A percentile compares a stretch with the other conserved stretches of the same genome.
These are phyloP conservation scores for Kurtzmaniella fragi DNA, from an alignment of 805 yeast genomes.

Conservation along the genomic window DNA sequence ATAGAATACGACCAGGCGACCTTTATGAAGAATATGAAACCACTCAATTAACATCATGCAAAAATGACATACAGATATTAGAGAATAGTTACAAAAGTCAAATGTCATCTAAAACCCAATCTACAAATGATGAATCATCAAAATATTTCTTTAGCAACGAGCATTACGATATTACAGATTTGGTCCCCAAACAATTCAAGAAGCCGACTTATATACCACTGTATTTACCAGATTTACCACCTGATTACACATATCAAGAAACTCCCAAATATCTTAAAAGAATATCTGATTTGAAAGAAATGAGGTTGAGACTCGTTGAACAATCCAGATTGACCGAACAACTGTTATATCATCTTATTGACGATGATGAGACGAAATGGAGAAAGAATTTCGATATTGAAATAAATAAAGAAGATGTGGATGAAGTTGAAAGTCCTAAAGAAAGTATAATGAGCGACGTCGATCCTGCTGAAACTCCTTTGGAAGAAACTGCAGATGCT, in stretches of 20 bases:
- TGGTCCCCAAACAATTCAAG: conserved; percentile 48
- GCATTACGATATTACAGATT: conserved; percentile 44
- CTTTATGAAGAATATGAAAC: conserved; percentile 31
- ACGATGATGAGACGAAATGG: conserved; percentile 31
- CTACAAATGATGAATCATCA: conserved; percentile 30
- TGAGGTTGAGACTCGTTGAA: conserved; percentile 67
- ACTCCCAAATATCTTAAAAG: conserved; percentile 65
- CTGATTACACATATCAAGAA: conserved; percentile 84
- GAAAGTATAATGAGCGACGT: conserved; percentile 19
- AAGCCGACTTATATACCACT: conserved; percentile 50
- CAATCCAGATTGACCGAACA: conserved; percentile 79
- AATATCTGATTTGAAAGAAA: conserved; percentile 62
- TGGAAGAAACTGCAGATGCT: conserved; percentile 2
- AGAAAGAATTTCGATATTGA: conserved; percentile 21
- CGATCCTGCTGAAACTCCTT: conserved; percentile 7
- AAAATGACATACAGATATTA: conserved; percentile 6
- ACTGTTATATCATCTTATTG: conserved; percentile 61
- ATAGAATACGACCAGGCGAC: conserved; percentile 33
- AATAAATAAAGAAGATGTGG: conserved; percentile 11
- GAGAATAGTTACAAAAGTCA: conserved; percentile 8
- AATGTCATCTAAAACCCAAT: conserved; percentile 7
- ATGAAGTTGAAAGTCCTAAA: conserved; percentile 9
- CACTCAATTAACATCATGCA: conserved; percentile 6
- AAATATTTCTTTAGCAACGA: conserved; percentile 48
- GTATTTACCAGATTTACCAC: conserved; percentile 87